phyloP scores from a whole-genome alignment of 1,139 yeast species.

The Debaryomycetaceae sp. region DNA sequence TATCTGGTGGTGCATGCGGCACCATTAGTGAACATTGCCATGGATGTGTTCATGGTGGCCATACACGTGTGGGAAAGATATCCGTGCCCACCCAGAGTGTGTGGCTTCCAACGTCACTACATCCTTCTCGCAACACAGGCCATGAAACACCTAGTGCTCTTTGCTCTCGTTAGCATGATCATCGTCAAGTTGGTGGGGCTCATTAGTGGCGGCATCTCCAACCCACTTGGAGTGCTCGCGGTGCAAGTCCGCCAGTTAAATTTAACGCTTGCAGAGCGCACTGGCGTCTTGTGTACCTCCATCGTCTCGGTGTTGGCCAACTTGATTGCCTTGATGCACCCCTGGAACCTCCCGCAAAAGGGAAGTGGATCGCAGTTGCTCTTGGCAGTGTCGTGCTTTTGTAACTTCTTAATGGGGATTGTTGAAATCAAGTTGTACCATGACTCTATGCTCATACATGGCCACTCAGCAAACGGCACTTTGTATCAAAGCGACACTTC shows the following conservation, averaged over 20 bases:
- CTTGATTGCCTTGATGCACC: slow-evolving; percentile 11
- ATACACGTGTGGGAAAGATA: slow-evolving; percentile 4
- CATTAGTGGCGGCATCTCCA: slow-evolving; percentile 11
- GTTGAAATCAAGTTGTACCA: slow-evolving; percentile 11
- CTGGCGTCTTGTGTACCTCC: slow-evolving; percentile 10
- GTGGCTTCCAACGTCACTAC: not conserved
- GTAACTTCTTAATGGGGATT: slow-evolving; percentile 14
- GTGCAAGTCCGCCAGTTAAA: slow-evolving; percentile 2
- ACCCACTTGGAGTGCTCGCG: slow-evolving; percentile 12
- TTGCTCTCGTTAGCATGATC: slow-evolving; percentile 7
- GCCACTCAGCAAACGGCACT: too few relatives aligned
- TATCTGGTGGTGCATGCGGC: slow-evolving; percentile 2
- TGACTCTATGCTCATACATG: slow-evolving; percentile 1
- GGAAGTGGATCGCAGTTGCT: slow-evolving; percentile 8
- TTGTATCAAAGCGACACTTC: too few relatives aligned
- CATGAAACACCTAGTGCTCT: slow-evolving; percentile 5
- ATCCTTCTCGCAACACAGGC: not conserved
- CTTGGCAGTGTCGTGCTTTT: slow-evolving; percentile 12
- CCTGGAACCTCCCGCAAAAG: slow-evolving; percentile 8
- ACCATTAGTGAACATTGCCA: slow-evolving; percentile 4
- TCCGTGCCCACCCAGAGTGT: slow-evolving; percentile 2
- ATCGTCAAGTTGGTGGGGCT: slow-evolving; percentile 6
- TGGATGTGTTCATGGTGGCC: slow-evolving; percentile 4
- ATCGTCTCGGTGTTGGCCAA: slow-evolving; percentile 12
- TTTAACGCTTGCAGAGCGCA: slow-evolving; percentile 8